Evolutionary conservation across 495 filamentous ascomycete genomes (phyloP), one percentile per base, ranked within the genome.

Genomic region (Xanthoparmelia taractica): DNA sequence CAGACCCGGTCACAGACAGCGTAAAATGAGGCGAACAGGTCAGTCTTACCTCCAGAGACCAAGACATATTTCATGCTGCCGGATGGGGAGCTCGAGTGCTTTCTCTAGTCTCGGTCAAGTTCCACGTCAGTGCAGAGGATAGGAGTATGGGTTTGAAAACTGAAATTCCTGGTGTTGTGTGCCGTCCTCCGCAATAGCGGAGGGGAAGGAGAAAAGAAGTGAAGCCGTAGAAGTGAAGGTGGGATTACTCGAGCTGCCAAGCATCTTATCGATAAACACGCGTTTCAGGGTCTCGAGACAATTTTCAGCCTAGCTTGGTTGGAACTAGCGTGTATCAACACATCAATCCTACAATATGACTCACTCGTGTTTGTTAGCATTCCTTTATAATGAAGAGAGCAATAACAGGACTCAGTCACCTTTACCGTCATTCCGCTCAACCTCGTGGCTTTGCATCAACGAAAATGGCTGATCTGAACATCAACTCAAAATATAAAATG

Each of bases 61-160:
- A 93, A 78, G 73, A 92, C 86, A 77, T 90, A 91, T 78, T 92
- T 91, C 87, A 91, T 92, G 64, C 77, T 84, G 74, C 63, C 72
- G 61, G 47, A n/a, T 23, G 15, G 4, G 5, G 50, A 54, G 29
- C 7, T 34, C n/a, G 15, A 33, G 5, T 54, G 50, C 50, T 15
- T 54, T 33, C 17, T 54, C 17, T 20, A 29, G 8, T 54, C 17
- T 8, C 15, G 20, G 7, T 33, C 0, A 6, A 54, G 0, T 3
- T 54, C 7, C 29, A 54, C 0, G 17, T 33, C 29, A 33, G 29
- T 31, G 17, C 17, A 34, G 0, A 6, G 8, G 8, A 18, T 33
- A 15, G 17, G 10, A 10, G 15, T 18, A 10, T 10, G 4, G 11
- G 3, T 8, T 20, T 20, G 27, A 54, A 3, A 20, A 4, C 6